Percentiles rank a stretch among this genome's conserved stretches.
Conservation (phyloP, 208 protist genomes). For the Naegleria lovaniensis region DNA sequence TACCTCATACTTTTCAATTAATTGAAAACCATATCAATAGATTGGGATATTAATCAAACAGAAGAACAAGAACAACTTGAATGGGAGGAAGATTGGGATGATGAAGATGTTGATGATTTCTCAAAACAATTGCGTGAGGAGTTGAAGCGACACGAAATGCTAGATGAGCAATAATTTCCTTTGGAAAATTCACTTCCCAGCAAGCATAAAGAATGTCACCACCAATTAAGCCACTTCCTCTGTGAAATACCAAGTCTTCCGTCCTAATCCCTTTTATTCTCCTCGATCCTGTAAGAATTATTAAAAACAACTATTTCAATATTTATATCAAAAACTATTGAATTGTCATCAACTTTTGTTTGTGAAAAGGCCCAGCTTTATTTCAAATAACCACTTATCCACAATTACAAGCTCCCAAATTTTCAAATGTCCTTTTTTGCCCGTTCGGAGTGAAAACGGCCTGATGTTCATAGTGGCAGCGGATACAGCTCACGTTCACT, state of each 20-base stretch:
- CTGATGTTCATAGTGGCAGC: no score
- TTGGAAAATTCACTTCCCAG: no score
- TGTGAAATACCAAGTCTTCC: neutral
- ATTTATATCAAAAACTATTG: no score
- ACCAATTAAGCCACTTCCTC: neutral
- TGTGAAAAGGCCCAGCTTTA: no score
- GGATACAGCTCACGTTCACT: no score
- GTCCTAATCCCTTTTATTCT: neutral
- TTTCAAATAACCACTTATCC: no score
- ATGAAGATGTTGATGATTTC: slow-evolving; percentile 26
- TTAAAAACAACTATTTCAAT: neutral
- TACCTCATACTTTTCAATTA: neutral
- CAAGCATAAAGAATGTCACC: no score
- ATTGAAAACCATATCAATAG: neutral
- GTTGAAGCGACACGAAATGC: neutral
- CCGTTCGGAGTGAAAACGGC: no score
- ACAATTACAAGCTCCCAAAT: no score
- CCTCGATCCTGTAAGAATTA: neutral
- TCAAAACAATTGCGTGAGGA: slow-evolving; percentile 24
- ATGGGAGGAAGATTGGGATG: slow-evolving; percentile 29
- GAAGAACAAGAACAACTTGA: slow-evolving; percentile 9
- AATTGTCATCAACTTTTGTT: no score
- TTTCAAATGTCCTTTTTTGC: no score
- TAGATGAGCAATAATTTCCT: neutral
- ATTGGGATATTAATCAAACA: neutral